phyloP scores from a whole-genome alignment of 2,329 filamentous ascomycete species.

The Colletotrichum chlorophyti region DNA sequence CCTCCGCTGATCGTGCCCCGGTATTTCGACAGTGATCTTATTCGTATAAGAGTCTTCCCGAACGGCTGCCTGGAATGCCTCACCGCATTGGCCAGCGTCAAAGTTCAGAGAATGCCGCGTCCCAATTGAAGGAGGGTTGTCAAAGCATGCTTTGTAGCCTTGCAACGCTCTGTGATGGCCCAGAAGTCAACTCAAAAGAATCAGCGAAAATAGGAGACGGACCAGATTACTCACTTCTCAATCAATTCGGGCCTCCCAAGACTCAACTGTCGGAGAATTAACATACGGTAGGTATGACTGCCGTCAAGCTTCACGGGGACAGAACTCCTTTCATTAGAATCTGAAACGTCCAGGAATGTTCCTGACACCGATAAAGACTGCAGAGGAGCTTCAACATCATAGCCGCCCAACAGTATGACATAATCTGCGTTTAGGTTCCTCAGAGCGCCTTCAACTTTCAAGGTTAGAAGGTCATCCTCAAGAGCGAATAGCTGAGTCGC shows the following conservation, averaged over 20 bases:
- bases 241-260: no score
- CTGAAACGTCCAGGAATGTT: not conserved
- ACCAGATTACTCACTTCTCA: no score
- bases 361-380: not conserved
- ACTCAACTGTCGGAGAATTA: no score
- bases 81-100: not conserved
- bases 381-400: not conserved
- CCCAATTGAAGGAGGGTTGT: no score
- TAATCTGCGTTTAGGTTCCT: not conserved
- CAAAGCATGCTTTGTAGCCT: no score
- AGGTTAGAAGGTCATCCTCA: no score
- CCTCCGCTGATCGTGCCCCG: not conserved
- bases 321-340: no score
- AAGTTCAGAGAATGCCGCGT: not conserved
- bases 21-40: not conserved
- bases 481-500: no score
- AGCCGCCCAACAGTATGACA: not conserved
- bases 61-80: not conserved
- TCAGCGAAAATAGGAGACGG: no score
- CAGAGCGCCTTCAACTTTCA: not conserved
- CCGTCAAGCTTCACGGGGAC: no score
- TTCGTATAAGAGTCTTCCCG: not conserved
- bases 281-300: constrained; percentile 2
- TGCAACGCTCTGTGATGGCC: no score
- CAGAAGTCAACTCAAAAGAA: no score